Evolutionary conservation across 2,329 filamentous ascomycete species (phyloP).

Genomic region (Ophiostoma angusticollis): DNA sequence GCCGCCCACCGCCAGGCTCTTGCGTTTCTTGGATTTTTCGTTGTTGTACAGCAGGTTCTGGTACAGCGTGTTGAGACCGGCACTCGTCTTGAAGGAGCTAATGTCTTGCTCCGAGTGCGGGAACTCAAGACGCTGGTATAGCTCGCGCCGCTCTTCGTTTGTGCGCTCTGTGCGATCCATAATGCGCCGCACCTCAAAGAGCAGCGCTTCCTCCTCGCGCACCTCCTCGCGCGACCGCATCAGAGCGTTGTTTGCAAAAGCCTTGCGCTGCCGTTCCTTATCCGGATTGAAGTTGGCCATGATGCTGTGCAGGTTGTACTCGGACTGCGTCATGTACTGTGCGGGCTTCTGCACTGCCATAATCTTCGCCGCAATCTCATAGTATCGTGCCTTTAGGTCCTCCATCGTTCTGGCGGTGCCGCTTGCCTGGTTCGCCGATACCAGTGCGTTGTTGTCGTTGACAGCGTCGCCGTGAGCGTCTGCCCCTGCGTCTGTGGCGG

Average conservation of each 20-base stretch:
- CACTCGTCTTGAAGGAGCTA: constrained; percentile 65
- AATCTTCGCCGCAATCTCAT: constrained; percentile 70
- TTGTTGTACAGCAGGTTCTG: constrained; percentile 62
- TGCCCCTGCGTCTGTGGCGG: background rate
- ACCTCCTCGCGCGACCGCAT: constrained; percentile 75
- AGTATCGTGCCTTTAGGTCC: constrained; percentile 84
- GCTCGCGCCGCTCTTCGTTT: constrained; percentile 75
- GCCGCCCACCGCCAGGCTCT: constrained; percentile 50
- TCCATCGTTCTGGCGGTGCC: constrained; percentile 54
- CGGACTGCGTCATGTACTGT: constrained; percentile 74
- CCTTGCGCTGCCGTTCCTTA: constrained; percentile 69
- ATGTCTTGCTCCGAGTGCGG: constrained; percentile 59
- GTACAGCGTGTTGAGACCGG: constrained; percentile 66
- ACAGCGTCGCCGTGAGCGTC: no score
- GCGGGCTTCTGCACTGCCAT: constrained; percentile 69
- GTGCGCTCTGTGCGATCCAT: constrained; percentile 74
- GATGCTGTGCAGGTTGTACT: constrained; percentile 71
- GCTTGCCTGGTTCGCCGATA: constrained; percentile 33
- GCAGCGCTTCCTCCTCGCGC: constrained; percentile 77
- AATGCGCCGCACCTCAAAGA: constrained; percentile 86
- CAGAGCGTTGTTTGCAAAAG: constrained; percentile 68
- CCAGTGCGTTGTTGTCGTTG: constrained; percentile 43
- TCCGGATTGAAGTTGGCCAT: constrained; percentile 78
- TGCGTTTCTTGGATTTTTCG: constrained; percentile 84
- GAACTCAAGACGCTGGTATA: constrained; percentile 77